Base-by-base conservation (phyloP, 202 grass and related monocot species). In the Dendrocalamus latiflorus region DNA sequence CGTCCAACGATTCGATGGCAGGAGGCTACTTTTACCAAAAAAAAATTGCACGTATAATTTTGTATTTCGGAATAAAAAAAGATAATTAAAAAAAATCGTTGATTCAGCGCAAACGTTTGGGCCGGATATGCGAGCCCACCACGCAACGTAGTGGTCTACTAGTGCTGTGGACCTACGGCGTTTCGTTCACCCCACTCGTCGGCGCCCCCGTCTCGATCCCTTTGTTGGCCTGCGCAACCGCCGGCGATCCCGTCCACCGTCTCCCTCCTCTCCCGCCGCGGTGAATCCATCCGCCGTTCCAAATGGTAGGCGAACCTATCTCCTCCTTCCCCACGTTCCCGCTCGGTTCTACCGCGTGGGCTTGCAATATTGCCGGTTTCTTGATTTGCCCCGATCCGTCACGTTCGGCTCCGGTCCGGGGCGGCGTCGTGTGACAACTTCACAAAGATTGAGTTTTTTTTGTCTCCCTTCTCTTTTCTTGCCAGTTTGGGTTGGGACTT, bases 331-430 rank as follows among this genome's bases (percentile, higher is more conserved):
- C 15, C 17, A 6, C 9, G 2, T 4, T 5, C 28, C 33, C 80
- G 38, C 41, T 38, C 42, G 41, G 13, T 47, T 65, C 20, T 38
- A 48, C 53, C 28, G 6, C 15, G 53, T 14, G 66, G 21, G 21
- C 22, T 26, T n/a, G 6, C 28, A 1, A 65, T 51, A 20, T 60
- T 48, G 38, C 6, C 6, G 49, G 53, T 84, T 68, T 44, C 75
- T 59, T 50, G 74, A 69, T 80, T 38, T 9, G 16, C 41, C 49
- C 49, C 59, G 68, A 88, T 74, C 80, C 80, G 14, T 22, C 86
- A 48, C 48, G 38, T 50, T 53, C 65, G 21, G 41, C 65, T 5
- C 33, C 65, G 21, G 4, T 24, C 42, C 41, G 6, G 3, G 53
- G 14, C 34, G 22, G 21, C 16, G 12, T 14, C 65, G 0, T 45